Evolutionary conservation across 2,329 filamentous ascomycete genomes (phyloP), one percentile per base, ranked within the genome.

Genomic region (Alternaria sp.): DNA sequence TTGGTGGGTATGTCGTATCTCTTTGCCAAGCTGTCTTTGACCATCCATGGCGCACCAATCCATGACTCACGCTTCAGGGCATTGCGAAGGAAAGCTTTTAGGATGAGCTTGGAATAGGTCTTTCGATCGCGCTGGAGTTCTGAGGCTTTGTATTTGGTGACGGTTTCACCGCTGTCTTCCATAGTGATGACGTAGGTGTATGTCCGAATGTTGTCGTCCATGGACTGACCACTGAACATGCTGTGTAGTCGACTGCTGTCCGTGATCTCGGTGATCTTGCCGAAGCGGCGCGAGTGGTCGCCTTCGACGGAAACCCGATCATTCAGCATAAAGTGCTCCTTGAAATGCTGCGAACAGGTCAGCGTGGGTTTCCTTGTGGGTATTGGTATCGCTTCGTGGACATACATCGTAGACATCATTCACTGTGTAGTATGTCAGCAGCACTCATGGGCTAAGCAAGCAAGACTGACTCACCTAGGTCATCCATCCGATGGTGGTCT

Each of bases 41-140:
- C 95, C 59, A 97, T 83, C 96, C 96, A 99, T 0, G 96, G 95
- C 0, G 96, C 96, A n/a, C 95, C 95, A 64, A 90, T 95, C 93
- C 94, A 98, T 5, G 93, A 88, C 75, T 98, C 96, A 65, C 95
- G 86, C 2, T 90, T 91, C n/a, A 97, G 91, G 0, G 93, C 96
- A 80, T 96, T 94, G 78, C 97, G 97, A 68, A 99, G 92, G 69
- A 97, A 99, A 6, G 93, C 93, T 32, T 95, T 90, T 44, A 99
- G 85, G 79, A 97, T 94, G 52, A 94, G 90, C 81, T 99, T 98
- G 26, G 95, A 97, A 77, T 98, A 99, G 50, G 93, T 87, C 73
- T 95, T 97, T 56, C 93, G 89, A 76, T 97, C 94, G 66, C 96
- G 91, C 66, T 88, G 90, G 60, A 98, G 90, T 75, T 97, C 91